phyloP scores from a whole-genome alignment of 2,329 filamentous ascomycete genomes.

The Fusarium sp. region DNA sequence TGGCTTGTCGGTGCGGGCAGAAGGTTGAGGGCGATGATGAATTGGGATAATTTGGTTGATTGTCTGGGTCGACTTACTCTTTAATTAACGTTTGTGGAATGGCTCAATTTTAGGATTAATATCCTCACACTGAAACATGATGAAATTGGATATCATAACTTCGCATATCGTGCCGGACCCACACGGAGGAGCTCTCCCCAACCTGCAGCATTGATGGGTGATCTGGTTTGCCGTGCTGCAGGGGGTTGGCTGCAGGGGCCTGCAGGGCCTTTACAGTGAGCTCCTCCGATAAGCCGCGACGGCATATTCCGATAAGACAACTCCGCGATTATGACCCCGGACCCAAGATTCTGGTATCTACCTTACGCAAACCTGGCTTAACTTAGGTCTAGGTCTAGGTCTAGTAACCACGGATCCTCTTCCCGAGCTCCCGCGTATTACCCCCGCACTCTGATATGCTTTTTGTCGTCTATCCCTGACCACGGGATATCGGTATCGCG shows the following conservation, averaged over 20 bases:
- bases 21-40: too few relatives aligned
- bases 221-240: too few relatives aligned
- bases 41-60: too few relatives aligned
- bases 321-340: conserved; percentile 4
- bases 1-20: too few relatives aligned
- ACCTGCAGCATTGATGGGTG: too few relatives aligned
- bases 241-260: neutral
- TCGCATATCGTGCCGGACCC: neutral
- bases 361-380: neutral
- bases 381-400: neutral
- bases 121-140: too few relatives aligned
- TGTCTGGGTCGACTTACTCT: too few relatives aligned
- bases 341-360: conserved; percentile 1
- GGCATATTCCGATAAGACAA: too few relatives aligned
- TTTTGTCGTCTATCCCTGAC: conserved; percentile 7
- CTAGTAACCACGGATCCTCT: neutral
- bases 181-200: conserved; percentile 27
- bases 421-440: neutral
- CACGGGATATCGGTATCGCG: neutral
- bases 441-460: conserved; percentile 12
- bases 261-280: neutral
- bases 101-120: too few relatives aligned
- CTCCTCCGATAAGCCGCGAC: conserved; percentile 4
- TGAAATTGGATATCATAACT: too few relatives aligned
- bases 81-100: too few relatives aligned